A percentile compares a stretch with the other conserved stretches of the same genome.
These are phyloP conservation scores for Tulasnella sp. DNA, from an alignment of 768 basidiomycete genomes.

Conservation along the genomic window DNA sequence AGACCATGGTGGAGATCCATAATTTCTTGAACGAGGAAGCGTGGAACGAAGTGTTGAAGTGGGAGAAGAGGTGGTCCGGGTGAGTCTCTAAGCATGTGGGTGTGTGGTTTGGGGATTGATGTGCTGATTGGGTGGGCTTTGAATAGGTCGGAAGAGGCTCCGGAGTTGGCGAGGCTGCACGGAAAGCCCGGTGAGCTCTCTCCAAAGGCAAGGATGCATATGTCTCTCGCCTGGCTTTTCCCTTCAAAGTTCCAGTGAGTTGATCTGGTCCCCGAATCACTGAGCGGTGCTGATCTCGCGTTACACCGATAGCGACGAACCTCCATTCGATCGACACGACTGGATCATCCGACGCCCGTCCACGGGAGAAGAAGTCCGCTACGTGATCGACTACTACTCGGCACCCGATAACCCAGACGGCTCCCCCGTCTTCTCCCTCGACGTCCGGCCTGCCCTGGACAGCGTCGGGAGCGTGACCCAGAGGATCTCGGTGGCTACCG, in stretches of 20 bases:
- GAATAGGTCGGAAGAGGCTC: slow-evolving; percentile 8
- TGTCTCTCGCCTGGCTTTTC: slow-evolving; percentile 79
- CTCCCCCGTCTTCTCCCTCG: slow-evolving; percentile 87
- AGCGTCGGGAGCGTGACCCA: slow-evolving; percentile 63
- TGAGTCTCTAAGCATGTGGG: slow-evolving; percentile 29
- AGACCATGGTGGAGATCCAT: slow-evolving; percentile 96
- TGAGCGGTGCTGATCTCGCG: not conserved
- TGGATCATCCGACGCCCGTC: slow-evolving; percentile 81
- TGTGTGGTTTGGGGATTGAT: not conserved
- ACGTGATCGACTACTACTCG: slow-evolving; percentile 98
- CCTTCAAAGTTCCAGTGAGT: slow-evolving; percentile 84
- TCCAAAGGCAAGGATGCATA: slow-evolving; percentile 82
- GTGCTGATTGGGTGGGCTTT: not conserved
- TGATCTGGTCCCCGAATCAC: not conserved
- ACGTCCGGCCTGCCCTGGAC: slow-evolving; percentile 92
- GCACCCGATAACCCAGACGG: slow-evolving; percentile 83
- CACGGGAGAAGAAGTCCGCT: slow-evolving; percentile 75
- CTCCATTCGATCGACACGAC: slow-evolving; percentile 97
- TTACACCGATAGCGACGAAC: slow-evolving; percentile 50
- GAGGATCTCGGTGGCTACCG: slow-evolving; percentile 56
- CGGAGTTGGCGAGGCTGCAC: slow-evolving; percentile 67
- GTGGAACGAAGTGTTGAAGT: slow-evolving; percentile 87
- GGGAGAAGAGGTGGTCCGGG: slow-evolving; percentile 65
- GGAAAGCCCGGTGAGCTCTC: slow-evolving; percentile 88
- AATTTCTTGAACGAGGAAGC: slow-evolving; percentile 97